Evolutionary conservation across 768 basidiomycete genomes (phyloP).

Genomic region (Russula lepida): DNA sequence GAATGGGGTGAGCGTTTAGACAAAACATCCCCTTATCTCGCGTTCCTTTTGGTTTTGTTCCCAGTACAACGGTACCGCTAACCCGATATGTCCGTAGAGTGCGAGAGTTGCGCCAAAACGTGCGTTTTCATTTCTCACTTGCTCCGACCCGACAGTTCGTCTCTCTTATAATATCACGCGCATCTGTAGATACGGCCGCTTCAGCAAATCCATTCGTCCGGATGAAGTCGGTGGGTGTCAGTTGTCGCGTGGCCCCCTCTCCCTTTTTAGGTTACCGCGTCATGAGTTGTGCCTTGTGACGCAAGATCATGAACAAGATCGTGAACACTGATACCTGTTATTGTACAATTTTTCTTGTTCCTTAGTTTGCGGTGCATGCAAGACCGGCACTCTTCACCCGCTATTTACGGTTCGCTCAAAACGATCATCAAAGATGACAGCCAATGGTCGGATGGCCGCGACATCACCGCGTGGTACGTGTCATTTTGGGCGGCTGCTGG

Average conservation of each 20-base stretch:
- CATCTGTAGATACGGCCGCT: conserved; percentile 54
- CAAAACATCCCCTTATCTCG: not conserved
- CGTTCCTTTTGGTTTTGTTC: not conserved
- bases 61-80: conserved; percentile 5
- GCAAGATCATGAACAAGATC: not conserved
- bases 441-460: conserved; percentile 14
- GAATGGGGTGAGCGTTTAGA: conserved; percentile 53
- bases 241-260: not conserved
- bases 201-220: conserved; percentile 62
- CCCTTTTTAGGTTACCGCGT: not conserved
- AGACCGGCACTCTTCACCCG: conserved; percentile 48
- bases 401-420: conserved; percentile 34
- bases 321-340: not conserved
- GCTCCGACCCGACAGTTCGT: not conserved
- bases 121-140: conserved; percentile 26
- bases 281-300: not conserved
- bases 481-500: not conserved
- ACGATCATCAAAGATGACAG: conserved; percentile 1
- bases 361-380: conserved; percentile 61
- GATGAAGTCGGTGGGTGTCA: conserved; percentile 49
- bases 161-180: not conserved
- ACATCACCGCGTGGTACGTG: conserved; percentile 16
- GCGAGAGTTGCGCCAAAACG: conserved; percentile 55
- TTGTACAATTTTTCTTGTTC: not conserved
- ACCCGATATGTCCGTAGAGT: conserved; percentile 37